phyloP scores from a whole-genome alignment of 805 yeast genomes.

The Schwanniomyces pseudopolymorphus region DNA sequence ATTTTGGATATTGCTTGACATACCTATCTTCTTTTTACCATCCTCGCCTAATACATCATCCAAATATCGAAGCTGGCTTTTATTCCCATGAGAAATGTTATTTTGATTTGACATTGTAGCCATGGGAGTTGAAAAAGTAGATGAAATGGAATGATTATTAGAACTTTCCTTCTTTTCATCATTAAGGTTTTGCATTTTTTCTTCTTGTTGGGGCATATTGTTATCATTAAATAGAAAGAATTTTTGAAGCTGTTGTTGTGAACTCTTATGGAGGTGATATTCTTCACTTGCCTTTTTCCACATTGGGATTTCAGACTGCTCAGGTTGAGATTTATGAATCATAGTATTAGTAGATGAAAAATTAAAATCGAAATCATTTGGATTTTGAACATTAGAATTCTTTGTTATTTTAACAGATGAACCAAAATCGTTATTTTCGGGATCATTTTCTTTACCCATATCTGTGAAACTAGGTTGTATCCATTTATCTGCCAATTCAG shows the following conservation, averaged over 20 bases:
- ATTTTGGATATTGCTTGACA: slow-evolving; percentile 11
- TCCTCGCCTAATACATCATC: slow-evolving; percentile 22
- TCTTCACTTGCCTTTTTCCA: slow-evolving; percentile 34
- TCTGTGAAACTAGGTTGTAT: slow-evolving; percentile 7
- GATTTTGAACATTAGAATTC: neutral
- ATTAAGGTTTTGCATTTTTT: slow-evolving; percentile 1
- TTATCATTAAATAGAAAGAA: slow-evolving; percentile 27
- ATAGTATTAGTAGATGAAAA: slow-evolving; percentile 27
- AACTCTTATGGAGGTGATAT: slow-evolving; percentile 23
- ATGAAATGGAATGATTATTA: slow-evolving; percentile 24
- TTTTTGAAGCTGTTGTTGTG: slow-evolving; percentile 28
- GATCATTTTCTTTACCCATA: slow-evolving; percentile 3
- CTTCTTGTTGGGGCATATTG: neutral
- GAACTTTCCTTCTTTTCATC: slow-evolving; percentile 4
- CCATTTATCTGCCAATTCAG: slow-evolving; percentile 38
- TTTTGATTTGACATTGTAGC: slow-evolving; percentile 20
- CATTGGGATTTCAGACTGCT: slow-evolving; percentile 25
- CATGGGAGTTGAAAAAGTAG: slow-evolving; percentile 40
- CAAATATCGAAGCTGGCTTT: slow-evolving; percentile 13
- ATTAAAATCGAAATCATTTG: slow-evolving; percentile 13
- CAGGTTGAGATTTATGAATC: slow-evolving; percentile 27
- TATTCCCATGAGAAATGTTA: slow-evolving; percentile 8
- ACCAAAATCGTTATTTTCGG: slow-evolving; percentile 12
- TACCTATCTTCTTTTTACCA: slow-evolving; percentile 13
- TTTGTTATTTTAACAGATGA: slow-evolving; percentile 18